Percentiles rank a stretch among this genome's conserved stretches.
phyloP scores from a whole-genome alignment of 805 yeast genomes.

The Yamadazyma phyllophila region DNA sequence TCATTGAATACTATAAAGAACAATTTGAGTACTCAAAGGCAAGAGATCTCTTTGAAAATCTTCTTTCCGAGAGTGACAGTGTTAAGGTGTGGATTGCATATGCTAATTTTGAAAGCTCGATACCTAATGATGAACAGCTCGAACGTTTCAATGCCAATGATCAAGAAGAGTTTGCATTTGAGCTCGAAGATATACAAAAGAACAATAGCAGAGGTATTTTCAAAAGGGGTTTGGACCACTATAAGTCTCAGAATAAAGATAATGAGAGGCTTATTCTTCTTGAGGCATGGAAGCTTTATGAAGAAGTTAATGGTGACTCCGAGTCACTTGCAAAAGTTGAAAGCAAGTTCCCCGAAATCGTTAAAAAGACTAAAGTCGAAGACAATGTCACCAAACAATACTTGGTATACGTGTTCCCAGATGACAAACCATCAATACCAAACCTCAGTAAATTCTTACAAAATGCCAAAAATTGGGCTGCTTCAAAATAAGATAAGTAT shows the following conservation, averaged over 20 bases:
- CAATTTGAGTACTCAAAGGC: constrained; percentile 56
- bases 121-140: constrained; percentile 57
- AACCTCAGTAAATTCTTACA: constrained; percentile 37
- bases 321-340: constrained; percentile 35
- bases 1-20: constrained; percentile 62
- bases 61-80: constrained; percentile 30
- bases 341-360: constrained; percentile 53
- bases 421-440: constrained; percentile 40
- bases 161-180: constrained; percentile 48
- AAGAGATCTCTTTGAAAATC: constrained; percentile 44
- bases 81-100: constrained; percentile 53
- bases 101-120: constrained; percentile 69
- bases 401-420: constrained; percentile 65
- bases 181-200: constrained; percentile 49
- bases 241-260: constrained; percentile 28
- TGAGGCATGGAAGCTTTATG: constrained; percentile 66
- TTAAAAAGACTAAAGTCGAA: constrained; percentile 44
- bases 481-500: constrained; percentile 1
- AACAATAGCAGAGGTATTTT: constrained; percentile 55
- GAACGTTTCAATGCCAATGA: constrained; percentile 41
- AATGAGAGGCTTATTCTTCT: constrained; percentile 52
- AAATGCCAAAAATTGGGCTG: constrained; percentile 39
- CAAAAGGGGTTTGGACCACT: constrained; percentile 47
- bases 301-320: constrained; percentile 54
- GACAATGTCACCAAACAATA: constrained; percentile 52